A percentile compares a stretch with the other conserved stretches of the same genome.
These are phyloP conservation scores for Plectranthus barbatus DNA, from an alignment of 257 asterid genomes.

Conservation along the genomic window DNA sequence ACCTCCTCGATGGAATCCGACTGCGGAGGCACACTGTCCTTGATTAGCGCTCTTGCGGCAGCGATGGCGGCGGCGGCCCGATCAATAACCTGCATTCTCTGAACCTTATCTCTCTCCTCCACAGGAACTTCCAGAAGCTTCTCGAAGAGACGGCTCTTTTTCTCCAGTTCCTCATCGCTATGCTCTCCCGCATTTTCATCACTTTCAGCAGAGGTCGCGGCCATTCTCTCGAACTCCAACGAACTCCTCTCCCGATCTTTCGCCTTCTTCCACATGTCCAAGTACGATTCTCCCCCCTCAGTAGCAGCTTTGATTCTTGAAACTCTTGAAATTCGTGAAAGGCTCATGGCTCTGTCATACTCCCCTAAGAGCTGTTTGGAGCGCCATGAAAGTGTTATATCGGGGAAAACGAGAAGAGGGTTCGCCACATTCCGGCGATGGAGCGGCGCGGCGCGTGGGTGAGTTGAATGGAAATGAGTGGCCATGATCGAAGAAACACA, in stretches of 20 bases:
- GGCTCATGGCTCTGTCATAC: neutral
- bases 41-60: constrained; percentile 67
- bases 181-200: constrained; percentile 10
- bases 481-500: constrained; percentile 43
- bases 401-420: constrained; percentile 21
- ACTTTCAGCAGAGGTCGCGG: constrained; percentile 17
- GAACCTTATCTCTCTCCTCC: constrained; percentile 77
- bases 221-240: constrained; percentile 48
- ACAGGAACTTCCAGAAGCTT: constrained; percentile 57
- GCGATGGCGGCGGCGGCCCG: constrained; percentile 98
- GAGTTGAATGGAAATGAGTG: constrained; percentile 26
- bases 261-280: constrained; percentile 94
- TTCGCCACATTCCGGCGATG: constrained; percentile 8
- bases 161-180: constrained; percentile 43
- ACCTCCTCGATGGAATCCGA: constrained; percentile 21
- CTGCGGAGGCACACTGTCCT: constrained; percentile 35
- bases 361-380: constrained; percentile 9
- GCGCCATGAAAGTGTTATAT: neutral
- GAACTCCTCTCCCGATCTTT: constrained; percentile 60
- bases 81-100: constrained; percentile 88
- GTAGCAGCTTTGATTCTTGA: constrained; percentile 31
- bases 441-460: constrained; percentile 29
- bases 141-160: constrained; percentile 53
- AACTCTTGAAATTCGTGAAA: constrained; percentile 22
- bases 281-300: constrained; percentile 51